Conservation (phyloP, 2,329 filamentous ascomycete genomes). For the Botrytis aclada region DNA sequence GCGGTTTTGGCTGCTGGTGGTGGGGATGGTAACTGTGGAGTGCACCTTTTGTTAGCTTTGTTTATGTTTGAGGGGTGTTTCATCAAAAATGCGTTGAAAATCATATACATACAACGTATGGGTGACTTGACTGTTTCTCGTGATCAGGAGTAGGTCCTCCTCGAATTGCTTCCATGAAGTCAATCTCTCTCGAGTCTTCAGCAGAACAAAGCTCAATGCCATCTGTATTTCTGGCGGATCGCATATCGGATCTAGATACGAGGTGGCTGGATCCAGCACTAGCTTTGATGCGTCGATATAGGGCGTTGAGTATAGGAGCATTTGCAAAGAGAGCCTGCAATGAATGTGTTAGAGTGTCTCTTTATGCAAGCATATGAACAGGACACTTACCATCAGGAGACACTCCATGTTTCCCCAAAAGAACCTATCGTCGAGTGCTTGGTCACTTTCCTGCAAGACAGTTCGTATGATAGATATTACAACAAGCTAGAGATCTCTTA, state of each 20-base stretch:
- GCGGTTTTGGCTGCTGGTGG: neutral
- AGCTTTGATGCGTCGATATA: slow-evolving; percentile 24
- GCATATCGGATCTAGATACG: neutral
- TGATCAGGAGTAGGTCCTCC: neutral
- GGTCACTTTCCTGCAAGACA: neutral
- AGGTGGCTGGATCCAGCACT: neutral
- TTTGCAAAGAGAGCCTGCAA: slow-evolving; percentile 29
- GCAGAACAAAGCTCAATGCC: neutral
- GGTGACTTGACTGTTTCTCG: neutral
- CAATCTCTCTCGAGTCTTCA: slow-evolving; percentile 8
- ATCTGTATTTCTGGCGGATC: neutral
- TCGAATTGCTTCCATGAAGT: slow-evolving; percentile 7
- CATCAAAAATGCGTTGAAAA: neutral
- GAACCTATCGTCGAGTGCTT: neutral
- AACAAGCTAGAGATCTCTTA: slow-evolving; percentile 21
- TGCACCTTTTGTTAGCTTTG: neutral
- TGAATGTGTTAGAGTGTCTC: neutral
- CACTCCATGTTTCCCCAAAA: slow-evolving; percentile 26
- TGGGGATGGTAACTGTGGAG: neutral
- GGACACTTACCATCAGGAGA: slow-evolving; percentile 24
- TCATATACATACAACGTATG: neutral
- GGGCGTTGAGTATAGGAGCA: slow-evolving; percentile 27
- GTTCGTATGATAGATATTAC: slow-evolving; percentile 16
- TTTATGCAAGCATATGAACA: neutral
- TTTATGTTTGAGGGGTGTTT: neutral